These are phyloP conservation scores for Groenewaldozyma auringiensis DNA, from an alignment of 1,139 yeast species.

Conservation along the genomic window DNA sequence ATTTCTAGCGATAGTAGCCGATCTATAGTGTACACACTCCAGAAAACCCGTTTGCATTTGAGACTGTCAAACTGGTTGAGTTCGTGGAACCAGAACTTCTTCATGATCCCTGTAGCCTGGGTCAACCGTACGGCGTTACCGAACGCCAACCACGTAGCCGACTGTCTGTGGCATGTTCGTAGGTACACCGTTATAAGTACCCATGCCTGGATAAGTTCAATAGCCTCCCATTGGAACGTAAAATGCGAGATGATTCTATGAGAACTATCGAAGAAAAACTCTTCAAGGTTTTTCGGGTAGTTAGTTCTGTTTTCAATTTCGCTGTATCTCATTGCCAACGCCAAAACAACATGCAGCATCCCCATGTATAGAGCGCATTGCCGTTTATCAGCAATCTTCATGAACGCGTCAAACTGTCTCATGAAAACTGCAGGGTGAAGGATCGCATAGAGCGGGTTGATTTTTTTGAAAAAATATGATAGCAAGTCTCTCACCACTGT, in stretches of 20 bases:
- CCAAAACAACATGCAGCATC: constrained; percentile 43
- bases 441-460: constrained; percentile 50
- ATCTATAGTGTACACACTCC: constrained; percentile 53
- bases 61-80: constrained; percentile 37
- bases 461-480: constrained; percentile 41
- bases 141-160: constrained; percentile 46
- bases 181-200: constrained; percentile 47
- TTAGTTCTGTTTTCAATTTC: constrained; percentile 36
- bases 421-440: constrained; percentile 49
- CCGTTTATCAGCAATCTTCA: constrained; percentile 18
- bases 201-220: constrained; percentile 61
- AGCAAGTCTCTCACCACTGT: constrained; percentile 25
- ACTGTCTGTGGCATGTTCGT: constrained; percentile 51
- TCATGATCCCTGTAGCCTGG: constrained; percentile 50
- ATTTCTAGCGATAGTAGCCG: constrained; percentile 47
- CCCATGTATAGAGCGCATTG: constrained; percentile 43
- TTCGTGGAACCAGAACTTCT: constrained; percentile 12
- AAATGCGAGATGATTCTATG: constrained; percentile 42
- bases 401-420: constrained; percentile 42
- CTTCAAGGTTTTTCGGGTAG: constrained; percentile 41
- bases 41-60: constrained; percentile 49
- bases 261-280: constrained; percentile 44
- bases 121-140: constrained; percentile 50
- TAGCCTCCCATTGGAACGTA: constrained; percentile 61
- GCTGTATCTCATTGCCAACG: constrained; percentile 46